Conservation (phyloP, 768 basidiomycete genomes). For the Phallus indusiatus region DNA sequence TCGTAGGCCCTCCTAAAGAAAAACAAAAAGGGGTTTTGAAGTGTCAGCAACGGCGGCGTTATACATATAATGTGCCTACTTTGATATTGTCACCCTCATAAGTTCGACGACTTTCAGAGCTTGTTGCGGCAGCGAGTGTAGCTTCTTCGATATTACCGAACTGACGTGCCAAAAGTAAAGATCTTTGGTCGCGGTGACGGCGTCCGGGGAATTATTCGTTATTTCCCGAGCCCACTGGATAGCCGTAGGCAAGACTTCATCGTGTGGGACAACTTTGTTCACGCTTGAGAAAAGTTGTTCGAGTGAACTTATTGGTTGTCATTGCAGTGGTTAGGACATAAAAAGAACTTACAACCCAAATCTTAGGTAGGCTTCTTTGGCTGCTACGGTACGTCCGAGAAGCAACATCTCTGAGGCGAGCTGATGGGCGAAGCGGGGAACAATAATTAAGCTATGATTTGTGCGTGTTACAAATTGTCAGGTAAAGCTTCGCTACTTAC, state of each 20-base stretch:
- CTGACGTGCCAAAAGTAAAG: conserved; percentile 44
- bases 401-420: conserved; percentile 70
- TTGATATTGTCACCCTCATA: conserved; percentile 63
- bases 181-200: conserved; percentile 72
- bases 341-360: conserved; percentile 61
- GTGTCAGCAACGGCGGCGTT: not conserved
- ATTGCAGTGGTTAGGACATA: conserved; percentile 11
- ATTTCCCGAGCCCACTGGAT: conserved; percentile 53
- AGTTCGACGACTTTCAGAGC: conserved; percentile 39
- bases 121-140: conserved; percentile 35
- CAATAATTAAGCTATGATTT: not conserved
- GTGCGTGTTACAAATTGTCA: not conserved
- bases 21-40: not conserved
- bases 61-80: conserved; percentile 26
- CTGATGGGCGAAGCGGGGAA: conserved; percentile 24
- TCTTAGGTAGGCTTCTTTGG: conserved; percentile 54
- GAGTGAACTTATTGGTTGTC: conserved; percentile 2
- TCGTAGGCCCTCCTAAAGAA: conserved; percentile 48
- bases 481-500: conserved; percentile 27
- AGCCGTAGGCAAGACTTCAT: conserved; percentile 50
- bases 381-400: conserved; percentile 57
- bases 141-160: conserved; percentile 43
- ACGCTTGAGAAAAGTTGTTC: conserved; percentile 35
- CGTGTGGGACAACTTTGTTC: conserved; percentile 53
- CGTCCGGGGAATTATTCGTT: conserved; percentile 61